Evolutionary conservation across 306 rosid genomes (phyloP).

Genomic region (Glycine tomentella): DNA sequence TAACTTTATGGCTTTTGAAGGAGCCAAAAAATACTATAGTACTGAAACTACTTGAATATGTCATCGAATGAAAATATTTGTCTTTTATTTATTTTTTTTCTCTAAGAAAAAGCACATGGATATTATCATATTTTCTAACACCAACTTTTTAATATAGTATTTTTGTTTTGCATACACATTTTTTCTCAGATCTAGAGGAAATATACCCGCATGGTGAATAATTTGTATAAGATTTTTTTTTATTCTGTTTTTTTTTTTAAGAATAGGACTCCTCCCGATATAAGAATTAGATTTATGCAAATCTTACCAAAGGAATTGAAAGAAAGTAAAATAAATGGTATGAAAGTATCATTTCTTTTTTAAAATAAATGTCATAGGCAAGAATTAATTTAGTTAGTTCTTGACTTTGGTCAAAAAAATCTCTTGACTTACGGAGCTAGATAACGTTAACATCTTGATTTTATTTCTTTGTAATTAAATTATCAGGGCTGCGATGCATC

Average conservation of each 20-base stretch:
- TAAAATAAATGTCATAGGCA: not conserved
- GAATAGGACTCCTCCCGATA: not conserved
- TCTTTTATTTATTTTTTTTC: too few relatives aligned
- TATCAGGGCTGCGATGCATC: conserved; percentile 84
- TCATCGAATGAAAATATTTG: not conserved
- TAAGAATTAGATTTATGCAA: too few relatives aligned
- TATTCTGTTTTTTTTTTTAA: too few relatives aligned
- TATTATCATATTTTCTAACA: not conserved
- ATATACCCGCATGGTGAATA: not conserved
- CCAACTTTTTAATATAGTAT: not conserved
- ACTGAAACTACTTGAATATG: not conserved
- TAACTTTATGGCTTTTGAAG: not conserved
- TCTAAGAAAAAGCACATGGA: too few relatives aligned
- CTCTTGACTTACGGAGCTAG: not conserved
- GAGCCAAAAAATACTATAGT: not conserved
- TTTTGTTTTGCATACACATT: too few relatives aligned
- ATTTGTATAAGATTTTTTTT: not conserved
- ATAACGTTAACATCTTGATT: not conserved
- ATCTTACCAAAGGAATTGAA: not conserved
- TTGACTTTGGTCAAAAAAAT: too few relatives aligned
- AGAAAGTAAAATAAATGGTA: not conserved
- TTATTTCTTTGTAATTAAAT: not conserved
- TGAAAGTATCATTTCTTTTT: not conserved
- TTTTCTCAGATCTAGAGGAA: too few relatives aligned
- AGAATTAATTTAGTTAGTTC: not conserved